Base-by-base conservation (phyloP, 495 filamentous ascomycete genomes). In the Tuber umbilicatum region DNA sequence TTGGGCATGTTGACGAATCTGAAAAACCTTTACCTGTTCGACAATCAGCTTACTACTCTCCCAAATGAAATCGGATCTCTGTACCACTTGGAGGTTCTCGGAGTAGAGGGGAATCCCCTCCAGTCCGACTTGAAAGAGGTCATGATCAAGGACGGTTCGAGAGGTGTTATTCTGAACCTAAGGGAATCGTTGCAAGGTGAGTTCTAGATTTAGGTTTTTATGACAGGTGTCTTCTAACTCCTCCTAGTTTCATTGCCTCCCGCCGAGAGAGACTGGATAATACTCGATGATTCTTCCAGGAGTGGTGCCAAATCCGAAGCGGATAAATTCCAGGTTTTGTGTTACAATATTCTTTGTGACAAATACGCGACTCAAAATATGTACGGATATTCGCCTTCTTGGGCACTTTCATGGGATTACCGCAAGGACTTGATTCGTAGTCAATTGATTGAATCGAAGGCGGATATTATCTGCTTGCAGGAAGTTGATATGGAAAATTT, bases 311-410 rank as follows among this genome's bases (percentile, higher is more conserved):
- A 78, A n/a, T 78, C 71, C 21, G 77, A 82, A 64, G 78, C 73
- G 68, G 81, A 82, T 69, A 78, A 74, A 67, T 87, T 97, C 78
- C 91, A 91, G 68, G 90, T 95, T 19, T 84, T 97, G 69, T 95
- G 93, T 40, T 97, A 93, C 88, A 99, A 99, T 83, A 97, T 91
- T 41, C 88, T 99, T 5, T 97, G 94, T 83, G 94, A 97, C 83
- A 91, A 92, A 82, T 94, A 92, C 75, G 93, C 94, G 19, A 97
- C 94, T 0, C 86, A 86, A 70, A 86, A 86, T 9, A 88, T 92
- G 79, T 98, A 97, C 80, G 96, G 95, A 38, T 98, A 98, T 81
- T 92, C 92, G 1, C 91, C 95, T 10, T 88, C 89, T 21, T 88
- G 86, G 37, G 91, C 91, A 31, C 85, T 98, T 10, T 86, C 88